Conservation (phyloP, 257 asterid species). For the Salvia splendens region DNA sequence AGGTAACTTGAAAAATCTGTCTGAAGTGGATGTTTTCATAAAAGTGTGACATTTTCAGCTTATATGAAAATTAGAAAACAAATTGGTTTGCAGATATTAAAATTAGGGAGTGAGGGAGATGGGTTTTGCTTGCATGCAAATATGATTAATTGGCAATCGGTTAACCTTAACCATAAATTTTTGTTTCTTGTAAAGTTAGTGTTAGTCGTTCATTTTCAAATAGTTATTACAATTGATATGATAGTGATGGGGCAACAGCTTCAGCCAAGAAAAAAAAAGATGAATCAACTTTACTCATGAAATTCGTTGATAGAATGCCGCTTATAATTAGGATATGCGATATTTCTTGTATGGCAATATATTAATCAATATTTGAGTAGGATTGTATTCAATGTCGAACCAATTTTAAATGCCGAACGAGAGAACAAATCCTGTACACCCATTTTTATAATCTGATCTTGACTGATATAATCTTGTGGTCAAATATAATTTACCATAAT, state of each 20-base stretch:
- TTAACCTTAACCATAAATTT: slow-evolving; percentile 27
- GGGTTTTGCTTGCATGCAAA: slow-evolving; percentile 22
- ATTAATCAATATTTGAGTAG: no score
- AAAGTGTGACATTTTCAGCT: slow-evolving; percentile 5
- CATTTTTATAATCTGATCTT: no score
- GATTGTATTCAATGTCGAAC: no score
- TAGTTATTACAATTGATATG: slow-evolving; percentile 22
- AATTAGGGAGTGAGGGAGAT: slow-evolving; percentile 15
- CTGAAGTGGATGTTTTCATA: slow-evolving; percentile 33
- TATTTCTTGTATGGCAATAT: neutral
- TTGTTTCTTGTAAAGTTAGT: slow-evolving; percentile 26
- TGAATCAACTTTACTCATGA: neutral
- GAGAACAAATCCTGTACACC: no score
- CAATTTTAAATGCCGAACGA: no score
- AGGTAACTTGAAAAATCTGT: slow-evolving; percentile 10
- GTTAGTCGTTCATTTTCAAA: slow-evolving; percentile 22
- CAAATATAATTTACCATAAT: no score
- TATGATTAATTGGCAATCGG: slow-evolving; percentile 30
- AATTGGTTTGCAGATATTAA: slow-evolving; percentile 23
- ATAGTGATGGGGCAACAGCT: slow-evolving; percentile 37
- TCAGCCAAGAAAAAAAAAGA: neutral
- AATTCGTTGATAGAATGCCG: neutral
- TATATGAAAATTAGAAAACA: neutral
- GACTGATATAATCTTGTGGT: no score
- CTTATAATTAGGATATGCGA: neutral